Evolutionary conservation across 2,329 filamentous ascomycete species (phyloP), one percentile per base, ranked within the genome.

Genomic region (Cryphonectria nitschkei): DNA sequence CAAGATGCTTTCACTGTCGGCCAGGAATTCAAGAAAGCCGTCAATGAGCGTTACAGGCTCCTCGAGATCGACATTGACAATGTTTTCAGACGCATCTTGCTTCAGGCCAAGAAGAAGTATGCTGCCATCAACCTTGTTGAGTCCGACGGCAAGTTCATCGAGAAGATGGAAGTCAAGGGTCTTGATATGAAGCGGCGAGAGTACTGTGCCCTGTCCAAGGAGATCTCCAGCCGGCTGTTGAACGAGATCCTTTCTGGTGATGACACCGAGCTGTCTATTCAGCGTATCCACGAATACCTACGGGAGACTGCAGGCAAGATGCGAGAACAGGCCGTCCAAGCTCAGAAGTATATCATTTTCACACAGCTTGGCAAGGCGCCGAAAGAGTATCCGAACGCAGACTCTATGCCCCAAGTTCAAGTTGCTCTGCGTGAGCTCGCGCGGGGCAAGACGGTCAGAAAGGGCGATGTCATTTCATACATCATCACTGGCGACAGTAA

Each of bases 91-190:
- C 92, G 96, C 43, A 92, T 99, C 69, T 84, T 99, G 54, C 86
- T 99, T 19, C 96, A 98, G 78, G 95, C 96, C 41, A 99, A 99
- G 87, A 99, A 99, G 86, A 99, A 99, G 85, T 99, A 99, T 81
- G 96, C 96, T 11, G 96, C 96, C 56, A 93, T 99, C 81, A 98
- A 97, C 79, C 89, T 98, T 80, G 89, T 96, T 8, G 93, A 98
- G 77, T 87, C 93, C 32, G 92, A 97, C 76, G 95, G 94, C 76
- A 97, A 95, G 79, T 97, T 91, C 78, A 86, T 95, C 61, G 95
- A 98, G 80, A 95, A 97, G 83, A 92, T 99, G 81, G 96, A 99
- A 80, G 93, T 99, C 78, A 99, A 99, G 82, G 96, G 96, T 84
- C 88, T 99, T 64, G 96, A 99, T 78, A 99, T 99, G 96, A 94